These are phyloP conservation scores for Solanum rostratum DNA, from an alignment of 257 asterid genomes.

Conservation along the genomic window DNA sequence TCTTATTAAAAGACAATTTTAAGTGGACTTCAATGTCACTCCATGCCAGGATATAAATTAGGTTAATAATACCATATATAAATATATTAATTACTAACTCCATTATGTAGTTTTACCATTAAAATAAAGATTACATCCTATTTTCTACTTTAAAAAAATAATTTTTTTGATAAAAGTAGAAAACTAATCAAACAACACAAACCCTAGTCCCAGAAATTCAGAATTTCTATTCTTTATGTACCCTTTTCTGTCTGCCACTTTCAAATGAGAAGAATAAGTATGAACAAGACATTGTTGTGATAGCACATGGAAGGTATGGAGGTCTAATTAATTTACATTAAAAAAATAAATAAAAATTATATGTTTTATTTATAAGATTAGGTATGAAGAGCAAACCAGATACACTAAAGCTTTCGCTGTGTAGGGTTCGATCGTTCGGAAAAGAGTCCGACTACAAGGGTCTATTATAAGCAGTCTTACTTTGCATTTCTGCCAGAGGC, in stretches of 20 bases:
- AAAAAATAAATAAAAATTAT: background rate
- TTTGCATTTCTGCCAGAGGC: too few relatives aligned
- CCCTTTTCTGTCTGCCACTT: slow-evolving; percentile 26
- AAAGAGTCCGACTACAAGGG: too few relatives aligned
- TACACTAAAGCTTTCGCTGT: too few relatives aligned
- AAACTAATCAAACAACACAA: background rate
- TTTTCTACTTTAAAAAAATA: background rate
- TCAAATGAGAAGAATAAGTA: background rate
- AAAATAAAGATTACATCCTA: background rate
- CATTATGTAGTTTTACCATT: background rate
- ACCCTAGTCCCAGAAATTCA: background rate
- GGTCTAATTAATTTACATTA: background rate
- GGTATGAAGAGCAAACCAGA: background rate
- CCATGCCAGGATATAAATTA: background rate
- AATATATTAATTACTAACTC: background rate
- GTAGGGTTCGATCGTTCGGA: too few relatives aligned
- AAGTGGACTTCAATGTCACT: background rate
- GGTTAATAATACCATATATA: background rate
- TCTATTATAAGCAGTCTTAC: too few relatives aligned
- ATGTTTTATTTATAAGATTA: background rate
- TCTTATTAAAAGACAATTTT: background rate
- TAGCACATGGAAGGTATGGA: slow-evolving; percentile 1
- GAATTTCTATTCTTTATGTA: background rate
- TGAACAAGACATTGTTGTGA: background rate
- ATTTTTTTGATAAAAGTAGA: background rate